Base-by-base conservation (phyloP, 495 filamentous ascomycete genomes). In the Neurospora sp. region DNA sequence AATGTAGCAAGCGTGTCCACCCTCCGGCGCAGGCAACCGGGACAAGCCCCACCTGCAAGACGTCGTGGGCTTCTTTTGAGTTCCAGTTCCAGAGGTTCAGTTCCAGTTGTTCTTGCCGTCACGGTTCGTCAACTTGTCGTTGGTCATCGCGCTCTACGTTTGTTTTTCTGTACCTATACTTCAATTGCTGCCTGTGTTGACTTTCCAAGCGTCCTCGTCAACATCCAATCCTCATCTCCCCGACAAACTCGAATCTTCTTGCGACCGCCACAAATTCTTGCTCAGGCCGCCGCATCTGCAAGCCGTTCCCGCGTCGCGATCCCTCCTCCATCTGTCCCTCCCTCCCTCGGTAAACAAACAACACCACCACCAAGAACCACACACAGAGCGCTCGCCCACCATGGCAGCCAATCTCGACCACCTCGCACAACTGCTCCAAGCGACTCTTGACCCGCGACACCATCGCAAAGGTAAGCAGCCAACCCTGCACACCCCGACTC, bases 381-480 rank as follows among this genome's bases (percentile, higher is more conserved):
- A 53, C 71, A 69, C 39, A 48, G 31, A 73, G 27, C 44, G 46
- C 27, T 59, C 71, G 70, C 71, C 73, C 80, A 88, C 82, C 83
- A 97, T 97, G 93, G 89, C 93, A 81, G 85, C 90, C 75, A 87
- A 91, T 80, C 84, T 95, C 79, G 87, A 88, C 80, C 84, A 86
- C 76, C 85, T 97, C 75, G 90, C 92, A 37, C 86, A 91, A 84
- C 86, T 97, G 77, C 89, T 99, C 48, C 86, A 96, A 77, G 91
- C 91, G 61, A 97, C 93, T 75, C 88, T 98, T 75, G 92, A 98
- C 81, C 91, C 93, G 16, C 83, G 84, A 70, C 89, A 94, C 78
- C 92, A 94, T 79, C 96, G 94, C 81, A 90, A 95, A 91, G 96
- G 96, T 94, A 81, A 76, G 86, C 53, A 68, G 18, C 46, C 72